Conservation (phyloP, 2,329 filamentous ascomycete genomes). For the Chrysoporthe cubensis region DNA sequence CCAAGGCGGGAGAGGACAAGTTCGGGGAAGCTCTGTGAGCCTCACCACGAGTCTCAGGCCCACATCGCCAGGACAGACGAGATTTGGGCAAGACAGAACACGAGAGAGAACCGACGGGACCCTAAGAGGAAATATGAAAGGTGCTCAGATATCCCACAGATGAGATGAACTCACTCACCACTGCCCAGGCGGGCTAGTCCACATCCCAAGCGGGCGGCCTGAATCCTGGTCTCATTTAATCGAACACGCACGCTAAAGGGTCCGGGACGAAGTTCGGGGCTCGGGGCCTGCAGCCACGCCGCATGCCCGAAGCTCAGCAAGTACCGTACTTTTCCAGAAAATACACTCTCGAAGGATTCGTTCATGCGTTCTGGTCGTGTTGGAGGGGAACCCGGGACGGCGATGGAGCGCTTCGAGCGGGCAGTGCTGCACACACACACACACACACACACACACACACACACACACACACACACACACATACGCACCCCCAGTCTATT, state of each 20-base stretch:
- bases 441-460: too few relatives aligned
- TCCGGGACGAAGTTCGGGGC: background rate
- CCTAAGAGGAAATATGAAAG: conserved; percentile 6
- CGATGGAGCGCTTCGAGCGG: background rate
- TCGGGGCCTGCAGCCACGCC: background rate
- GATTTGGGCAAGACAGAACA: conserved; percentile 18
- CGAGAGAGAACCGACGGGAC: conserved; percentile 2
- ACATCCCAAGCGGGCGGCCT: conserved; percentile 6
- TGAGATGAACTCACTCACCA: background rate
- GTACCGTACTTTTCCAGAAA: conserved; percentile 13
- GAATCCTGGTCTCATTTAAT: conserved; percentile 9
- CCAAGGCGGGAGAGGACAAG: background rate
- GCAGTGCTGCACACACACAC: background rate
- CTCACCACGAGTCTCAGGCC: background rate
- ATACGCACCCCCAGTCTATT: background rate
- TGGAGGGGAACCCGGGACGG: background rate
- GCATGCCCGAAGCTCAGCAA: conserved; percentile 1
- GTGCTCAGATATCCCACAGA: conserved; percentile 4
- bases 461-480: too few relatives aligned
- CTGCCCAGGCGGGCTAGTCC: conserved; percentile 6
- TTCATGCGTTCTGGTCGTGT: background rate
- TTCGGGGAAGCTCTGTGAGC: background rate
- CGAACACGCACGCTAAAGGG: background rate
- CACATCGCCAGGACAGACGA: background rate
- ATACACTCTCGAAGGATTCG: background rate